Percentiles rank a stretch among this genome's conserved stretches.
These are phyloP conservation scores for Vaccinium macrocarpon DNA, from an alignment of 148 eudicot genomes.

Conservation along the genomic window DNA sequence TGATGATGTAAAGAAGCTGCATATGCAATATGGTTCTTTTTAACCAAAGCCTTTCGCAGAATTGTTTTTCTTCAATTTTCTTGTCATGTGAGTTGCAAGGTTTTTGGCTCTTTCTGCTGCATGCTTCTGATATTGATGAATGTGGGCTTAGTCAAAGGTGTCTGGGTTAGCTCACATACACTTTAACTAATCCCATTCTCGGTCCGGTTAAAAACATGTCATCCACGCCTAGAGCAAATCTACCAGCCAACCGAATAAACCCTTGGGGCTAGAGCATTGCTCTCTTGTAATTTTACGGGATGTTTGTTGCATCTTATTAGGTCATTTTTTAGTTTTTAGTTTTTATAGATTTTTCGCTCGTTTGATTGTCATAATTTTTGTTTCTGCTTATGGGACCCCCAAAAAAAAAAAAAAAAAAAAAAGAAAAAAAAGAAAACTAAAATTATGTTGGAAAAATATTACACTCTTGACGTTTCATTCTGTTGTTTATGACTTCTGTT, in stretches of 20 bases:
- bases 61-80: not conserved
- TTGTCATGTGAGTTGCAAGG: not conserved
- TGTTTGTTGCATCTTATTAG: too few relatives aligned
- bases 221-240: accelerated
- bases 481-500: not conserved
- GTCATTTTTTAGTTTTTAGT: not conserved
- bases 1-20: conserved; percentile 11
- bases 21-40: not conserved
- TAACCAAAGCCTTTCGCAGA: not conserved
- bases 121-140: not conserved
- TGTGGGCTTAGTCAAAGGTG: not conserved
- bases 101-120: not conserved
- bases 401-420: too few relatives aligned
- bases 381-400: too few relatives aligned
- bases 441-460: not conserved
- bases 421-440: too few relatives aligned
- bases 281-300: not conserved
- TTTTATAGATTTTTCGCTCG: not conserved
- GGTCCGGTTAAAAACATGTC: accelerated
- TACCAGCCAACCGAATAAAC: too few relatives aligned
- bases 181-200: too few relatives aligned
- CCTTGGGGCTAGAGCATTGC: not conserved
- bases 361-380: not conserved
- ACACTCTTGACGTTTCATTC: not conserved
- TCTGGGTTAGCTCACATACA: too few relatives aligned